phyloP scores from a whole-genome alignment of 2,329 filamentous ascomycete species.

The Trichoderma gracile region DNA sequence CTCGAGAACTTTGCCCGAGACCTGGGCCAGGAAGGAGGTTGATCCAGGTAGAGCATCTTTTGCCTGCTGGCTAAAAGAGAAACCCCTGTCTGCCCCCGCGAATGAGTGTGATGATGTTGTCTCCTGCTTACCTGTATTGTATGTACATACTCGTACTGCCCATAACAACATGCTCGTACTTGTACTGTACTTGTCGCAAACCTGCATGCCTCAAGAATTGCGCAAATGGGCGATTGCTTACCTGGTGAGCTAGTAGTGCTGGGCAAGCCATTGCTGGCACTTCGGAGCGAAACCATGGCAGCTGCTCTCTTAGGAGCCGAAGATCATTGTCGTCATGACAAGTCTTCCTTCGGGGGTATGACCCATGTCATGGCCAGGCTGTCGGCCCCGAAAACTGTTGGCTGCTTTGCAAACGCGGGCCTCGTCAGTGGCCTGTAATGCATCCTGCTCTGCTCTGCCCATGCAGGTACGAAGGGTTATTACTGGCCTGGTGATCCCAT shows the following conservation, averaged over 20 bases:
- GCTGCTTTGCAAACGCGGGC: slow-evolving; percentile 5
- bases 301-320: not conserved
- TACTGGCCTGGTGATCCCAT: not conserved
- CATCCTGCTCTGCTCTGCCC: slow-evolving; percentile 2
- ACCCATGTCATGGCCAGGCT: not conserved
- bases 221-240: too few species aligned
- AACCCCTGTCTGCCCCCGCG: not conserved
- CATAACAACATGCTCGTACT: not conserved
- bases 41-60: slow-evolving; percentile 1
- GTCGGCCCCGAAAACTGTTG: slow-evolving; percentile 9
- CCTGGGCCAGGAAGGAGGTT: slow-evolving; percentile 12
- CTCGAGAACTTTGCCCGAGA: slow-evolving; percentile 7
- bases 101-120: not conserved
- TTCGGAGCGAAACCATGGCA: not conserved
- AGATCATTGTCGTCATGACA: not conserved
- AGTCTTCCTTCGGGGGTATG: not conserved
- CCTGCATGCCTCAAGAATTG: too few species aligned
- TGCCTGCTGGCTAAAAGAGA: slow-evolving; percentile 14
- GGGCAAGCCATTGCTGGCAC: not conserved
- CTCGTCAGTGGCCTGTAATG: slow-evolving; percentile 1
- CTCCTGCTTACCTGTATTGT: not conserved
- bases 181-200: too few species aligned
- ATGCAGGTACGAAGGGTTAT: not conserved
- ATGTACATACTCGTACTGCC: not conserved
- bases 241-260: too few species aligned